These are phyloP conservation scores for Byssochlamys sp. DNA, from an alignment of 2,329 filamentous ascomycete species.

Conservation along the genomic window DNA sequence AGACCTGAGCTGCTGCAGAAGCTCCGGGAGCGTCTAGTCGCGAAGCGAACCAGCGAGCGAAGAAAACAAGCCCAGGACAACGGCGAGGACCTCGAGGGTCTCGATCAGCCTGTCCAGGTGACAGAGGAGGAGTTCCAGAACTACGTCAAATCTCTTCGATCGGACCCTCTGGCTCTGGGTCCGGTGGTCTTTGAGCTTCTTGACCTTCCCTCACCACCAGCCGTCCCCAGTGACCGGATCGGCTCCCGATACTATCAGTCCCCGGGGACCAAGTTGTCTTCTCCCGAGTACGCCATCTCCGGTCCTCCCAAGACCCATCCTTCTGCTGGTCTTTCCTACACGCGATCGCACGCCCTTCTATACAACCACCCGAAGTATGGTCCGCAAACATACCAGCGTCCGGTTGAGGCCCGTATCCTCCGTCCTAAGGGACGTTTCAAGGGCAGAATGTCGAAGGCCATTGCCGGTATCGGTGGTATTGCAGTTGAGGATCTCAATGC, in stretches of 20 bases:
- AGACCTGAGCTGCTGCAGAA: conserved; percentile 31
- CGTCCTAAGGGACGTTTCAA: conserved; percentile 33
- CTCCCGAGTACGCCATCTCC: conserved; percentile 34
- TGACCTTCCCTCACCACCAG: conserved; percentile 42
- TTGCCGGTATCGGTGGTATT: conserved; percentile 34
- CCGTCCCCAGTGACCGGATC: conserved; percentile 27
- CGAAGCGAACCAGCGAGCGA: conserved; percentile 25
- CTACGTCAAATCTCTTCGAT: conserved; percentile 37
- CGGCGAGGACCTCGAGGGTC: conserved; percentile 24
- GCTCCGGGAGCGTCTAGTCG: conserved; percentile 25
- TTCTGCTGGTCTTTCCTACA: conserved; percentile 54
- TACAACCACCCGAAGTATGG: conserved; percentile 54
- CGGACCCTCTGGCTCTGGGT: conserved; percentile 39
- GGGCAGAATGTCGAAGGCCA: conserved; percentile 22
- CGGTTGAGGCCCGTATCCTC: conserved; percentile 51
- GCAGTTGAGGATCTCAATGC: conserved; percentile 30
- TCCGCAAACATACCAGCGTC: conserved; percentile 44
- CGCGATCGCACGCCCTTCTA: conserved; percentile 45
- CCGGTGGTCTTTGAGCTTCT: conserved; percentile 47
- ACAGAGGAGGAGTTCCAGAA: conserved; percentile 38
- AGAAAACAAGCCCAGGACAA: conserved; percentile 32
- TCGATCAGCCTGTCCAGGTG: conserved; percentile 18
- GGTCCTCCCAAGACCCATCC: conserved; percentile 56
- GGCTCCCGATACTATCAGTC: conserved; percentile 25
- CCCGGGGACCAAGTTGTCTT: conserved; percentile 25